Evolutionary conservation across 2,329 filamentous ascomycete genomes (phyloP), one percentile per base, ranked within the genome.

Genomic region (Exophiala calicioides): DNA sequence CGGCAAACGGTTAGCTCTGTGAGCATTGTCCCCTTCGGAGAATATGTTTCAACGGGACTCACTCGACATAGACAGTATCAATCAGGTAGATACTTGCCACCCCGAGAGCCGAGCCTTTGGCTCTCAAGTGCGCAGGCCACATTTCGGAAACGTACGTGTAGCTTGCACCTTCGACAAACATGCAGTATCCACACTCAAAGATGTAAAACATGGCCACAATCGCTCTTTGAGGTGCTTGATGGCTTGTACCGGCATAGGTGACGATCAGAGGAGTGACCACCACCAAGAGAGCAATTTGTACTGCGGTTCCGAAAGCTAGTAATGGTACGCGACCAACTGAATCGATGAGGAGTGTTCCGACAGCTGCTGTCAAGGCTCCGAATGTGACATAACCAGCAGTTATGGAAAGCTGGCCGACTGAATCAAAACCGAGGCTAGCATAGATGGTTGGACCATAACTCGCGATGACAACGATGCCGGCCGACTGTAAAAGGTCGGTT

Each of bases 391-490:
- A 51, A 12, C 42, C 47, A 9, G 30, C 29, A 9, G 35, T 19
- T 21, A 47, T 39, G 10, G 18, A 24, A 10, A 51, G 30, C 20
- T 46, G 42, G n/a, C 24, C 27, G 15, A 36, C 36, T 1, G 66
- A 70, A 2, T 63, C 59, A 29, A 77, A 69, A 3, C 72, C 73
- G 0, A 76, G 65, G 2, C 68, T 64, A 8, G 60, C 58, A 54
- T 75, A 76, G 26, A 76, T 68, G 1, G 66, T 62, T 1, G 68
- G 63, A 3, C 68, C 66, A 30, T 73, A 73, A 50, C 67, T 69
- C 36, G 70, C 67, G 35, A 73, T 71, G 3, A 74, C 66, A 29
- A 72, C 73, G 40, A 71, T 70, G 10, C 74, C 74, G 15, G 3
- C 71, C 63, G 32, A 69, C 21, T 46, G 32, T 34, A 12, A 3